These are phyloP conservation scores for Termitomyces sp. DNA, from an alignment of 768 basidiomycete genomes.

Conservation along the genomic window DNA sequence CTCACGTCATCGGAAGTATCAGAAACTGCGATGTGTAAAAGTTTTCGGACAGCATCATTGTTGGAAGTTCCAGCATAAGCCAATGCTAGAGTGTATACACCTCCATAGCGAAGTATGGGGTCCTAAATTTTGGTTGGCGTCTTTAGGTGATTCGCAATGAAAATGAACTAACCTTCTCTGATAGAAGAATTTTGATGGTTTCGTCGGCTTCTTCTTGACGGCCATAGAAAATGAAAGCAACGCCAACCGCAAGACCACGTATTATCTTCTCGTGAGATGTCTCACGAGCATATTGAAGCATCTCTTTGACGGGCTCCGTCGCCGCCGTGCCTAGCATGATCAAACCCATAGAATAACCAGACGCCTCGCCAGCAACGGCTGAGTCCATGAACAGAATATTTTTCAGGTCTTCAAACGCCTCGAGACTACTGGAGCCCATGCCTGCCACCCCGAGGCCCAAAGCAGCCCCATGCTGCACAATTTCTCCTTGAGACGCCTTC, in stretches of 20 bases:
- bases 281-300: conserved; percentile 93
- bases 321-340: conserved; percentile 96
- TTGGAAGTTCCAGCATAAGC: conserved; percentile 96
- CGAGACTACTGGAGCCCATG: conserved; percentile 86
- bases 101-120: conserved; percentile 94
- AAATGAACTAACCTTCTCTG: conserved; percentile 67
- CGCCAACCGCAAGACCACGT: conserved; percentile 87
- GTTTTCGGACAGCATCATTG: conserved; percentile 86
- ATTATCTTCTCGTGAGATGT: conserved; percentile 99
- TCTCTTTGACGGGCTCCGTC: conserved; percentile 78
- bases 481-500: conserved; percentile 70
- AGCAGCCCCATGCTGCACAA: conserved; percentile 96
- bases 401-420: conserved; percentile 90
- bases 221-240: conserved; percentile 90
- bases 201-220: conserved; percentile 88
- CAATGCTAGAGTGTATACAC: conserved; percentile 92
- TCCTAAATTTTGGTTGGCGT: conserved; percentile 50
- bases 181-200: conserved; percentile 71
- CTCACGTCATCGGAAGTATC: conserved; percentile 98
- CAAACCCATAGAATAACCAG: conserved; percentile 96
- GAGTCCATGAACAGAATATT: conserved; percentile 88
- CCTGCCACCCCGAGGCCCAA: conserved; percentile 94
- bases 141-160: neutral
- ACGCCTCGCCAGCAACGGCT: conserved; percentile 92
- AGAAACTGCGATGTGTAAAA: conserved; percentile 95